Base-by-base conservation (phyloP, 768 basidiomycete species). In the Leccinum incarnatum region DNA sequence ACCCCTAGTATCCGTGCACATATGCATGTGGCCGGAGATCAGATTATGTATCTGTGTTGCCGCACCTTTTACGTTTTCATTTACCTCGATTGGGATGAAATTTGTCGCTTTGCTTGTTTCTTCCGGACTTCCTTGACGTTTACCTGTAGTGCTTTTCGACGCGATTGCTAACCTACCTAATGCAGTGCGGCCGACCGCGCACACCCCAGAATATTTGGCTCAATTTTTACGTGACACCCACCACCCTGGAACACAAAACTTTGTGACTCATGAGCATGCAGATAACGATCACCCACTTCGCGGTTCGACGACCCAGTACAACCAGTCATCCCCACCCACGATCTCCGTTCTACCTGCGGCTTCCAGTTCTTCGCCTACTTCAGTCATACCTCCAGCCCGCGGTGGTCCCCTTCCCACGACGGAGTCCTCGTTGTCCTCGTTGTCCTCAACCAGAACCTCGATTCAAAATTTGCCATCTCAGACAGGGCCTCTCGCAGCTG, bases 101-200 rank as follows among this genome's bases (percentile, higher is more conserved):
- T 34, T 34, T 30, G 11, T 32, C 11, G 29, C 10, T 30, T 51
- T 29, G 17, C 21, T 52, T 17, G 6, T 23, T 51, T 5, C 19
- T 21, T n/a, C 29, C 10, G 15, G 23, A 8, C 15, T 5, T 30
- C 4, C 15, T 32, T 17, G 54, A 51, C 15, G 7, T 21, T 21
- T 36, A n/a, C 23, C 27, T 10, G 34, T 37, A 14, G 21, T 25
- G 15, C 23, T 17, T 54, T 48, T 46, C 37, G 32, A 32, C 19
- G n/a, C 14, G 23, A 55, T 51, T 21, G 15, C 56, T 69, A 32
- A 69, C 30, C 4, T 2, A 1, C 14, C 40, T 25, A 27, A 32
- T 30, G 27, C 10, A 67, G 65, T 27, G 27, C 59, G 51, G 17
- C 50, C 51, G 29, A 62, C 49, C 7, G 14, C 53, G 21, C 53